These are phyloP conservation scores for Podila verticillata DNA, from an alignment of 192 early-diverging fungal genomes.

Conservation along the genomic window DNA sequence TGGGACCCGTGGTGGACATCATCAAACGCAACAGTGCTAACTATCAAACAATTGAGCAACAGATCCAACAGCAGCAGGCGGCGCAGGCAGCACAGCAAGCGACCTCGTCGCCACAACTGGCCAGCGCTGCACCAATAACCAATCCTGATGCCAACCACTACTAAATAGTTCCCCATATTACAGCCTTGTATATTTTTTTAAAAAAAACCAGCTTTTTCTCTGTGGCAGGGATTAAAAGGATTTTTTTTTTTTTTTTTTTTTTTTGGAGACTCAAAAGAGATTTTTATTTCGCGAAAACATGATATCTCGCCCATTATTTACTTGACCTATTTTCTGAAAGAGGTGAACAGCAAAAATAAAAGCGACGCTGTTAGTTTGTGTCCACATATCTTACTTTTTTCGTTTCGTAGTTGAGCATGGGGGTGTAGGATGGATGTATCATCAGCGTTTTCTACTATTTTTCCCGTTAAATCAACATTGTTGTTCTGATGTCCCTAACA, in stretches of 20 bases:
- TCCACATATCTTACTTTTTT: too few species aligned
- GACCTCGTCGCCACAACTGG: not conserved
- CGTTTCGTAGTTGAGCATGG: too few species aligned
- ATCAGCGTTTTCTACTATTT: constrained; percentile 13
- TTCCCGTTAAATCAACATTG: constrained; percentile 28
- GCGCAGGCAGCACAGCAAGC: not conserved
- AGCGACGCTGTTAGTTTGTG: not conserved
- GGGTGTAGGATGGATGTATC: not conserved
- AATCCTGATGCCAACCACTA: constrained; percentile 21
- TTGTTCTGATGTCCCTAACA: constrained; percentile 23
- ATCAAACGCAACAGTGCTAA: constrained; percentile 94
- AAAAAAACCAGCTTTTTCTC: not conserved
- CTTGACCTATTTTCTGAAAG: not conserved
- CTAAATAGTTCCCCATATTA: constrained; percentile 5
- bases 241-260: constrained; percentile 4
- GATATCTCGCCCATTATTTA: not conserved
- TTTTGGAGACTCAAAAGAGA: not conserved
- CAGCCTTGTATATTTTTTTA: constrained; percentile 3
- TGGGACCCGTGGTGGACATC: constrained; percentile 96
- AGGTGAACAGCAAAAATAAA: not conserved
- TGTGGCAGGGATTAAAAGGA: not conserved
- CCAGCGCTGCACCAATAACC: constrained; percentile 1
- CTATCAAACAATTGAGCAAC: constrained; percentile 72
- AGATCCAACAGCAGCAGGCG: constrained; percentile 39
- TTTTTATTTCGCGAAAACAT: not conserved